Percentiles rank a stretch among this genome's conserved stretches.
These are phyloP conservation scores for Talaromyces sp. DNA, from an alignment of 2,329 filamentous ascomycete genomes.

Conservation along the genomic window DNA sequence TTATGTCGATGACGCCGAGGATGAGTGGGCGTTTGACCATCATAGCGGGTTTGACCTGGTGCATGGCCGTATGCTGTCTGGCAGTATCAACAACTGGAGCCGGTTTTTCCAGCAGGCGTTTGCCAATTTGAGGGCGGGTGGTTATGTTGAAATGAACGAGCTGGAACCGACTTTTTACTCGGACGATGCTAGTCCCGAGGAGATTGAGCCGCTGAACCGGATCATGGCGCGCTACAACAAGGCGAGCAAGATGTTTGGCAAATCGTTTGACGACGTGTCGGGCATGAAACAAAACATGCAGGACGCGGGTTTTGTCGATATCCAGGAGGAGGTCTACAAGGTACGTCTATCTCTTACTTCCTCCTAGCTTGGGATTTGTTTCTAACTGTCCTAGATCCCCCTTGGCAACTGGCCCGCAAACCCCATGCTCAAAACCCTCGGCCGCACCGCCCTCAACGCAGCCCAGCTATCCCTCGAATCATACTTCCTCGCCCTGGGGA, in stretches of 20 bases:
- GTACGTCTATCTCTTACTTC: conserved; percentile 1
- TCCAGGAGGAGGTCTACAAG: conserved; percentile 23
- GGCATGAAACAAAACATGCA: conserved; percentile 22
- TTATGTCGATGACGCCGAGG: conserved; percentile 27
- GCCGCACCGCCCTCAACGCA: conserved; percentile 22
- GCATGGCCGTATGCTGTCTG: conserved; percentile 23
- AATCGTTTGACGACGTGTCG: conserved; percentile 8
- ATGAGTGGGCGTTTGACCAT: conserved; percentile 20
- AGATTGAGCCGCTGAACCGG: conserved; percentile 14
- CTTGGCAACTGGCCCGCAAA: conserved; percentile 28
- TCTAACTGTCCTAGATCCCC: conserved; percentile 13
- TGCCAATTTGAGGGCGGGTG: conserved; percentile 23
- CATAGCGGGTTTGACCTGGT: conserved; percentile 24
- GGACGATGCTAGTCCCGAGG: conserved; percentile 16
- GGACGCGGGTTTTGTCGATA: conserved; percentile 28
- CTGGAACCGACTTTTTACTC: conserved; percentile 18
- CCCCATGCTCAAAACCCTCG: conserved; percentile 31
- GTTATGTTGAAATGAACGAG: conserved; percentile 25
- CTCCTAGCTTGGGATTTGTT: background rate
- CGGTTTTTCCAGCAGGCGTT: conserved; percentile 18
- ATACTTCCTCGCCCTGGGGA: conserved; percentile 20
- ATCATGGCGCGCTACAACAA: conserved; percentile 22
- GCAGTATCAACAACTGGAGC: conserved; percentile 19
- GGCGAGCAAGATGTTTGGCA: conserved; percentile 9
- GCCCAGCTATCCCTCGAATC: conserved; percentile 19